A percentile compares a stretch with the other conserved stretches of the same genome.
Conservation (phyloP, 2,329 filamentous ascomycete species). For the Fusarium sp. region DNA sequence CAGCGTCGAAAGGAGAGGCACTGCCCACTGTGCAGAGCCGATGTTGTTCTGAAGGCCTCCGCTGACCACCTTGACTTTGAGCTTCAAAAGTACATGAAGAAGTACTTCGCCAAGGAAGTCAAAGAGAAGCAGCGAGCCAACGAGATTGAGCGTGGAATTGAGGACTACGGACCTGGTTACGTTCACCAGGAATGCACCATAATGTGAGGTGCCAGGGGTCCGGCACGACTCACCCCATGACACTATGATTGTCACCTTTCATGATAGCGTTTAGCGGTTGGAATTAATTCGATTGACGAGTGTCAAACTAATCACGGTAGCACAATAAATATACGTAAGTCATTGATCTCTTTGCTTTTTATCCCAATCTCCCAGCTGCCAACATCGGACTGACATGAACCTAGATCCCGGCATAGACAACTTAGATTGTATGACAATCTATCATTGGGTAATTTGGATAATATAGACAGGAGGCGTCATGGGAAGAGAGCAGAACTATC, state of each 20-base stretch:
- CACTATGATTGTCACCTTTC: background rate
- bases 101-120: conserved; percentile 79
- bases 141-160: conserved; percentile 79
- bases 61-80: conserved; percentile 76
- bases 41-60: conserved; percentile 78
- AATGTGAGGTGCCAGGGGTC: conserved; percentile 61
- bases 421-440: background rate
- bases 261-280: conserved; percentile 4
- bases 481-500: conserved; percentile 9
- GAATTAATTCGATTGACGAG: background rate
- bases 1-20: conserved; percentile 75
- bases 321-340: conserved; percentile 16
- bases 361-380: background rate
- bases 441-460: background rate
- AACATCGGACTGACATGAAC: conserved; percentile 14
- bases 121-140: conserved; percentile 77
- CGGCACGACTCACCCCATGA: background rate
- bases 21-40: conserved; percentile 81
- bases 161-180: conserved; percentile 77
- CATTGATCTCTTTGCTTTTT: background rate
- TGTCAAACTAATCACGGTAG: background rate
- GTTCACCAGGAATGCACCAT: conserved; percentile 68
- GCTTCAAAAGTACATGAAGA: conserved; percentile 76
- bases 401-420: background rate
- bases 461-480: conserved; percentile 7